phyloP scores from a whole-genome alignment of 2,329 filamentous ascomycete genomes.

The Ophiostoma fasciatum region DNA sequence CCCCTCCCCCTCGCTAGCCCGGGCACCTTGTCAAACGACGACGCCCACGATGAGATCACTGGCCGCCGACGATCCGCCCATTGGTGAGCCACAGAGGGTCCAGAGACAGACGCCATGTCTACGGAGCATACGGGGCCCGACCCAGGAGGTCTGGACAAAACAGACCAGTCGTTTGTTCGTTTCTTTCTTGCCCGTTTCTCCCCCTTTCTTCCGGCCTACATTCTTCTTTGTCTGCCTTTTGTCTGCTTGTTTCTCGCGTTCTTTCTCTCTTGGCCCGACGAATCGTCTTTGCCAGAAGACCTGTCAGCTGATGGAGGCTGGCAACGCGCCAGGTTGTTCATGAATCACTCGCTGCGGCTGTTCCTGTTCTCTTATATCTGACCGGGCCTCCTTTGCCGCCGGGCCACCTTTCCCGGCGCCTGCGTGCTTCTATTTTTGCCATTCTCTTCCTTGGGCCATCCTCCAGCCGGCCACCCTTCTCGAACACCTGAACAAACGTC shows the following conservation, averaged over 20 bases:
- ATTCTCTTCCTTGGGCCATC: background rate
- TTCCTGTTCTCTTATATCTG: slow-evolving; percentile 5
- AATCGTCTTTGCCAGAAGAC: background rate
- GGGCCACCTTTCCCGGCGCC: slow-evolving; percentile 1
- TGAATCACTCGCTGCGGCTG: slow-evolving; percentile 6
- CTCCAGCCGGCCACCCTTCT: too few relatives aligned
- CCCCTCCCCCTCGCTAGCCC: background rate
- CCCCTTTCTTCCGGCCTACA: background rate
- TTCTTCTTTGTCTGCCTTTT: background rate
- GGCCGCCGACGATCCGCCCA: background rate
- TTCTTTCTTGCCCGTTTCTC: background rate
- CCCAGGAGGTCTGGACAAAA: slow-evolving; percentile 3
- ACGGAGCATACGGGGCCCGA: too few relatives aligned
- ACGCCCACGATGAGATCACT: slow-evolving; percentile 4
- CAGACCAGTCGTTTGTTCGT: slow-evolving; percentile 4
- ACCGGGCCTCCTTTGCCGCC: slow-evolving; percentile 1
- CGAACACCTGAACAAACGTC: too few relatives aligned
- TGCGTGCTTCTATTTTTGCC: slow-evolving; percentile 5
- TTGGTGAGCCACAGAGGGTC: too few relatives aligned
- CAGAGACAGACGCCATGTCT: too few relatives aligned
- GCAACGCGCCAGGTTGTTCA: slow-evolving; percentile 1
- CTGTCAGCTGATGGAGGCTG: slow-evolving; percentile 1
- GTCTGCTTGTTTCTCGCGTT: background rate
- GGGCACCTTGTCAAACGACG: slow-evolving; percentile 2
- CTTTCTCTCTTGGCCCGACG: background rate